Conservation (phyloP, 768 basidiomycete genomes). For the Tephrocybe sp. region DNA sequence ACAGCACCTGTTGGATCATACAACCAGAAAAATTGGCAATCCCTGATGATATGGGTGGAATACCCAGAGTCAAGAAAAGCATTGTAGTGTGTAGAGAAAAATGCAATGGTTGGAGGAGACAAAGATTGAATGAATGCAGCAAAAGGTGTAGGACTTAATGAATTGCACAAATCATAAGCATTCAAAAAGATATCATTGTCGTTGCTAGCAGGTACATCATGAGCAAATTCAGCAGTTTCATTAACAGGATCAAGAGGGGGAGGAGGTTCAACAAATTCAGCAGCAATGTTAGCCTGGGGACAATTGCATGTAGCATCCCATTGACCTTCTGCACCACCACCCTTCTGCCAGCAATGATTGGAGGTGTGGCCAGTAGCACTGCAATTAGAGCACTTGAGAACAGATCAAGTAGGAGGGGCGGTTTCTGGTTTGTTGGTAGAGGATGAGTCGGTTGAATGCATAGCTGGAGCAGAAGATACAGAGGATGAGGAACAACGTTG, state of each 20-base stretch:
- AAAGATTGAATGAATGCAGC: background rate
- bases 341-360: slow-evolving; percentile 2
- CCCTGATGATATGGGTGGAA: slow-evolving; percentile 19
- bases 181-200: background rate
- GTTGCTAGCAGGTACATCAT: no score
- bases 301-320: background rate
- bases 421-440: background rate
- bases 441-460: background rate
- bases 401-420: background rate
- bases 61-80: slow-evolving; percentile 23
- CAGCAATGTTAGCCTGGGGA: background rate
- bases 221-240: background rate
- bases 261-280: background rate
- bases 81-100: background rate
- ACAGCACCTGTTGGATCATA: slow-evolving; percentile 14
- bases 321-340: background rate
- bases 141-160: background rate
- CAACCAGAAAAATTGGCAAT: slow-evolving; percentile 14
- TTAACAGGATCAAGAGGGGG: background rate
- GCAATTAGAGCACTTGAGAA: background rate
- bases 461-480: no score
- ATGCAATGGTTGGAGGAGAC: background rate
- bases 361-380: background rate
- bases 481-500: no score
- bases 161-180: background rate